These are phyloP conservation scores for Carnegiea gigantea DNA, from an alignment of 179 eudicot species.

Conservation along the genomic window DNA sequence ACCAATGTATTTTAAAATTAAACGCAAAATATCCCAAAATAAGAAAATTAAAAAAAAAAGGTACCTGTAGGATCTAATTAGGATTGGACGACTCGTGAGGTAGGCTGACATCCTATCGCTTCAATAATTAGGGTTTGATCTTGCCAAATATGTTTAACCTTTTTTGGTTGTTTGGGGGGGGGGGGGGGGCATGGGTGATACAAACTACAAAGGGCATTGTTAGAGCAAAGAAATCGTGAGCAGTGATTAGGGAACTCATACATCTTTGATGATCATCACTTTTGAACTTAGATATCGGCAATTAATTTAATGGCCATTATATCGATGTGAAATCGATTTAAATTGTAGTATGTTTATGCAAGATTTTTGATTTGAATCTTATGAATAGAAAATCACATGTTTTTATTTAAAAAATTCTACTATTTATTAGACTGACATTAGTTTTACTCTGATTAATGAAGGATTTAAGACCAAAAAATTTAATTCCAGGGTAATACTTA, in stretches of 20 bases:
- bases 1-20: background rate
- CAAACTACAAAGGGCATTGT: background rate
- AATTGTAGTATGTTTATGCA: background rate
- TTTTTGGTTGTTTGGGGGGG: background rate
- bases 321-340: background rate
- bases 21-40: background rate
- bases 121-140: background rate
- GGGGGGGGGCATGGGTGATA: background rate
- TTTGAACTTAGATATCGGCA: background rate
- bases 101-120: background rate
- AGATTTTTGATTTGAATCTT: no score
- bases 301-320: background rate
- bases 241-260: conserved; percentile 20
- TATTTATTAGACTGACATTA: no score
- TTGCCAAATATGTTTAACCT: background rate
- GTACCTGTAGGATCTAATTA: conserved; percentile 3
- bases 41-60: background rate
- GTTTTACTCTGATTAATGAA: no score
- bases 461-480: no score
- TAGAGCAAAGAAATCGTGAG: conserved; percentile 10
- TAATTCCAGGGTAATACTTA: no score
- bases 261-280: conserved; percentile 12
- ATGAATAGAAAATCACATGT: no score
- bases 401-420: no score
- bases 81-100: background rate